Evolutionary conservation across 2,329 filamentous ascomycete genomes (phyloP).

Genomic region (Basipetospora chlamydospora): DNA sequence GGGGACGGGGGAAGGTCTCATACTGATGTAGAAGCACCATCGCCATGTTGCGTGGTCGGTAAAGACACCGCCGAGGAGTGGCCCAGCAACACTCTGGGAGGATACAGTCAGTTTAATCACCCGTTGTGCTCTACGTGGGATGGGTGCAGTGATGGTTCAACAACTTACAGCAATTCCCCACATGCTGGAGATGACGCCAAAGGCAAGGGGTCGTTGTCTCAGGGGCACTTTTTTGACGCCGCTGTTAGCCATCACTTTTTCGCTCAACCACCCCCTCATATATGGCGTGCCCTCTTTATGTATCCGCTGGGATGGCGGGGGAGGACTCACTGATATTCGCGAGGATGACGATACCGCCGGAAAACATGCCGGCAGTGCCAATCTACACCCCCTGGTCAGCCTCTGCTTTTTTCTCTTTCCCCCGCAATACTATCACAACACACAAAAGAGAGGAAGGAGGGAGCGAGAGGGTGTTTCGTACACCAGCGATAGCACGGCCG

Average conservation of each 20-base stretch:
- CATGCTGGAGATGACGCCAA: constrained; percentile 39
- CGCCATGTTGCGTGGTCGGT: constrained; percentile 34
- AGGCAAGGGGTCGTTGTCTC: constrained; percentile 36
- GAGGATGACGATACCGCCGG: constrained; percentile 33
- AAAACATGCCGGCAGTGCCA: constrained; percentile 35
- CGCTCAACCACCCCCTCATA: background rate
- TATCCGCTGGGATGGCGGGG: background rate
- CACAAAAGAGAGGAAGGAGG: too few species aligned
- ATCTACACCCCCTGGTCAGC: constrained; percentile 15
- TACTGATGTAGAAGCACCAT: constrained; percentile 32
- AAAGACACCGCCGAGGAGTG: constrained; percentile 34
- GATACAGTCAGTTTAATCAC: too few species aligned
- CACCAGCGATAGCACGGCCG: constrained; percentile 34
- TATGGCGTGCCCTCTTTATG: background rate
- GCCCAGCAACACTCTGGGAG: constrained; percentile 25
- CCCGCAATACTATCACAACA: too few species aligned
- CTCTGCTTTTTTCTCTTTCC: too few species aligned
- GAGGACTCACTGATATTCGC: constrained; percentile 21
- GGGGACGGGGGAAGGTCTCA: too few species aligned
- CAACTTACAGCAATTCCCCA: constrained; percentile 35
- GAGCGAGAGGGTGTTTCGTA: constrained; percentile 10
- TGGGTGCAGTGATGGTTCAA: too few species aligned
- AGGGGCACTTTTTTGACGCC: constrained; percentile 31
- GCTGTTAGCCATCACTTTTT: background rate
- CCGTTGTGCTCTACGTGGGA: too few species aligned